Conservation (phyloP, 345 rosid species). For the Melastoma malabathricum region DNA sequence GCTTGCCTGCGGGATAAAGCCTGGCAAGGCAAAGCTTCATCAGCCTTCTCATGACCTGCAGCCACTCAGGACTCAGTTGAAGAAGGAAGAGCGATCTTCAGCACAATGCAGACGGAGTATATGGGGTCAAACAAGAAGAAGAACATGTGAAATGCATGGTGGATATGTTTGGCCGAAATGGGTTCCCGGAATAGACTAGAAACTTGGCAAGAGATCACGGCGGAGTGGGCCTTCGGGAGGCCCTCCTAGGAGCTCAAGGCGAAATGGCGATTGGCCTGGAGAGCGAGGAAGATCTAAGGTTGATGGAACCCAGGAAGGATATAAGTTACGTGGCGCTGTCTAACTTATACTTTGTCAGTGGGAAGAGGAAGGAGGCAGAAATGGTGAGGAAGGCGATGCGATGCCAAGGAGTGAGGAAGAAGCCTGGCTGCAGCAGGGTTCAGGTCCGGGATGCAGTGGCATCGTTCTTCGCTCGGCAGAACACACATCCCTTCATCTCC, state of each 20-base stretch:
- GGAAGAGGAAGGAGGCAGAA: constrained; percentile 73
- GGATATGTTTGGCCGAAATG: constrained; percentile 69
- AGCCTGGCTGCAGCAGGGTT: constrained; percentile 77
- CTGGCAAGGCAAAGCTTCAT: constrained; percentile 71
- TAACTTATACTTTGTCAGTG: constrained; percentile 46
- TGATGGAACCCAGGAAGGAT: constrained; percentile 31
- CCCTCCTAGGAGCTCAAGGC: constrained; percentile 49
- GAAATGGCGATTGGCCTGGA: constrained; percentile 27
- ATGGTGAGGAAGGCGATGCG: constrained; percentile 46
- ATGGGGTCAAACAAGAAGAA: constrained; percentile 29
- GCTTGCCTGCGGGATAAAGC: constrained; percentile 38
- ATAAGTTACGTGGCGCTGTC: constrained; percentile 54
- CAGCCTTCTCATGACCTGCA: constrained; percentile 57
- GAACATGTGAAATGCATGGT: constrained; percentile 67
- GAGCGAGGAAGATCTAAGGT: constrained; percentile 26
- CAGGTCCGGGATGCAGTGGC: constrained; percentile 40
- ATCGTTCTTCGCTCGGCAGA: constrained; percentile 37
- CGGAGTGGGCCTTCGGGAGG: constrained; percentile 23
- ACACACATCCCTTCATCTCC: constrained; percentile 16
- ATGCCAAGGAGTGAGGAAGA: constrained; percentile 52
- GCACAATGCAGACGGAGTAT: constrained; percentile 30
- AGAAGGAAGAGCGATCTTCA: constrained; percentile 32
- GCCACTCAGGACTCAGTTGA: constrained; percentile 65
- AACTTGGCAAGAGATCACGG: constrained; percentile 19
- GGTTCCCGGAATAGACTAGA: constrained; percentile 43